Conservation (phyloP, 164 flowering plant species). For the Cinnamomum chago region DNA sequence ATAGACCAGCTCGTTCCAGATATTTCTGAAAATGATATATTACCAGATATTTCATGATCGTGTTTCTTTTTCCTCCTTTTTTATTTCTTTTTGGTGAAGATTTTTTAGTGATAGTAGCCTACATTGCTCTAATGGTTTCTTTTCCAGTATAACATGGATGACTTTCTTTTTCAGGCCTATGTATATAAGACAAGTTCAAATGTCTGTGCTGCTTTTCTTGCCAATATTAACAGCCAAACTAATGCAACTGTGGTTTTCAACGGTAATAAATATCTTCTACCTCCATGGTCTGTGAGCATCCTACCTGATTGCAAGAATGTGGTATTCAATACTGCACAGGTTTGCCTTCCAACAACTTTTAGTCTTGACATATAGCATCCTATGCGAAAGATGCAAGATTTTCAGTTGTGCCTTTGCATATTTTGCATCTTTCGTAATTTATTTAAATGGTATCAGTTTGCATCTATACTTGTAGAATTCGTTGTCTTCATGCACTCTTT, state of each 20-base stretch:
- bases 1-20: too few species aligned
- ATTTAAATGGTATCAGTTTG: background rate
- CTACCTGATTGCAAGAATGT: conserved; percentile 48
- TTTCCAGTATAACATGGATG: conserved; percentile 1
- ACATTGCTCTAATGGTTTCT: too few species aligned
- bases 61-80: too few species aligned
- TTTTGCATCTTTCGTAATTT: background rate
- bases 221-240: conserved; percentile 58
- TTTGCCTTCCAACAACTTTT: conserved; percentile 7
- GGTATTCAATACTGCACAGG: conserved; percentile 63
- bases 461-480: background rate
- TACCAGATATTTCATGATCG: too few species aligned
- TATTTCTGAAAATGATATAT: too few species aligned
- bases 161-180: conserved; percentile 48
- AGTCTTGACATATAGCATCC: background rate
- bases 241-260: conserved; percentile 58
- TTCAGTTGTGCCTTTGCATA: background rate
- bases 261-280: conserved; percentile 31
- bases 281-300: conserved; percentile 79
- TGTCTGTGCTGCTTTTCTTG: conserved; percentile 82
- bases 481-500: background rate
- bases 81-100: too few species aligned
- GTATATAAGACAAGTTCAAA: conserved; percentile 73
- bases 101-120: too few species aligned
- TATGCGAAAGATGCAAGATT: background rate